Percentiles rank a stretch among this genome's conserved stretches.
These are phyloP conservation scores for Amanita polypyramis DNA, from an alignment of 768 basidiomycete species.

Conservation along the genomic window DNA sequence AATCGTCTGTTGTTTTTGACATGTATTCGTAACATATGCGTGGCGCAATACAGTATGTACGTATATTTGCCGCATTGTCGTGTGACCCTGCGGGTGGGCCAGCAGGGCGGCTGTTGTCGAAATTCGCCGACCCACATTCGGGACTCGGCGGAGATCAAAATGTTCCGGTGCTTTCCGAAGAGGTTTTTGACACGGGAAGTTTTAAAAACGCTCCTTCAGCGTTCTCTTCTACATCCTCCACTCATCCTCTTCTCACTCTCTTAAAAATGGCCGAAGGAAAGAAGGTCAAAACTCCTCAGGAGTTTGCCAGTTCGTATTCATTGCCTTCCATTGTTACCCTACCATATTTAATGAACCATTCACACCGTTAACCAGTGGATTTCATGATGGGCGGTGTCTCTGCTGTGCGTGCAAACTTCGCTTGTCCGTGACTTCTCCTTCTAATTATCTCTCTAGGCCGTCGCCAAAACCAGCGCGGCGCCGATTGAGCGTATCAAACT, in stretches of 20 bases:
- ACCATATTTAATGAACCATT: constrained; percentile 10
- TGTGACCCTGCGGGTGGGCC: not conserved
- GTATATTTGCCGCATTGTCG: not conserved
- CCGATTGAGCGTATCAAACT: constrained; percentile 99
- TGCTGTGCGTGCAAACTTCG: constrained; percentile 44
- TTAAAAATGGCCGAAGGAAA: constrained; percentile 73
- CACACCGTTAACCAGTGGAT: constrained; percentile 45
- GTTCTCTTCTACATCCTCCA: constrained; percentile 43
- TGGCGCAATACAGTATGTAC: not conserved
- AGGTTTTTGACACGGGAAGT: constrained; percentile 34
- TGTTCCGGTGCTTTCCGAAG: constrained; percentile 40
- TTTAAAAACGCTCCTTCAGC: constrained; percentile 29
- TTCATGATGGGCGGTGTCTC: constrained; percentile 97
- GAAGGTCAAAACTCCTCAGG: constrained; percentile 85
- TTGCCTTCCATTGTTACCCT: constrained; percentile 7
- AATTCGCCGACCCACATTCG: not conserved
- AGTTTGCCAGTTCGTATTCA: constrained; percentile 64
- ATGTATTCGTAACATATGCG: not conserved
- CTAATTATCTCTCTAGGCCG: constrained; percentile 48
- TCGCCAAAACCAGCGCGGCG: constrained; percentile 97
- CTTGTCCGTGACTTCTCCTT: constrained; percentile 11
- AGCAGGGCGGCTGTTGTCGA: not conserved
- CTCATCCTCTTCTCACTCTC: constrained; percentile 34
- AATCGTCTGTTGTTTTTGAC: not conserved
- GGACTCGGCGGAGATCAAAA: constrained; percentile 29